A percentile compares a stretch with the other conserved stretches of the same genome.
phyloP scores from a whole-genome alignment of 2,329 filamentous ascomycete species.

The Apiospora phragmitis region DNA sequence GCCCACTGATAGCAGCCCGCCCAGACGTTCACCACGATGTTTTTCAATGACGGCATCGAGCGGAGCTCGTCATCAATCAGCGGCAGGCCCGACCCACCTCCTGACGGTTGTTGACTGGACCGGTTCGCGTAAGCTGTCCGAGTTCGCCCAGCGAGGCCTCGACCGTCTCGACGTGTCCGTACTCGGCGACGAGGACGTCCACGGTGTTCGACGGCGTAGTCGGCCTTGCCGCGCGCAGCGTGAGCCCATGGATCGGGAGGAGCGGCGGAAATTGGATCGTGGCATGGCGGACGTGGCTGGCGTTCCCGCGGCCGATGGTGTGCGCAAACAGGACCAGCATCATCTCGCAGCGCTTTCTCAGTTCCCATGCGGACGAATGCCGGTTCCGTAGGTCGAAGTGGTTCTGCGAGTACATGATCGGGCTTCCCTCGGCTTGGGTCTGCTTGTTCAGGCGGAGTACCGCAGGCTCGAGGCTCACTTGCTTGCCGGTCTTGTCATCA shows the following conservation, averaged over 20 bases:
- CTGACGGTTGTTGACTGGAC: no score
- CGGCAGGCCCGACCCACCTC: neutral
- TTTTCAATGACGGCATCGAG: neutral
- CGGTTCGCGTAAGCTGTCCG: neutral
- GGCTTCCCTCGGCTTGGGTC: neutral
- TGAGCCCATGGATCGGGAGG: fast-evolving
- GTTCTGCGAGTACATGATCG: neutral
- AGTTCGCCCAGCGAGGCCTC: no score
- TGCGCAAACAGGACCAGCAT: neutral
- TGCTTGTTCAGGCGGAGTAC: neutral
- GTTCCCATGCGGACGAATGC: fast-evolving
- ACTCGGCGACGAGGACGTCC: neutral
- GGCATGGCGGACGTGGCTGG: neutral
- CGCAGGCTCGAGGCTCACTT: neutral
- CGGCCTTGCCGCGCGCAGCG: neutral
- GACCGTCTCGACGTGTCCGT: neutral
- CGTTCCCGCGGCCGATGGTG: neutral
- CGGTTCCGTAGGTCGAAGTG: neutral
- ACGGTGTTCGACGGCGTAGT: neutral
- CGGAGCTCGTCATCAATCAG: neutral
- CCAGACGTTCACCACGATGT: neutral
- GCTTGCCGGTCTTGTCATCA: no score
- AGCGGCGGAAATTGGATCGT: neutral
- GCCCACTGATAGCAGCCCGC: neutral
- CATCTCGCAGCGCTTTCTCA: neutral